Evolutionary conservation across 2,329 filamentous ascomycete species (phyloP), one percentile per base, ranked within the genome.

Genomic region (Penicillium sp.): DNA sequence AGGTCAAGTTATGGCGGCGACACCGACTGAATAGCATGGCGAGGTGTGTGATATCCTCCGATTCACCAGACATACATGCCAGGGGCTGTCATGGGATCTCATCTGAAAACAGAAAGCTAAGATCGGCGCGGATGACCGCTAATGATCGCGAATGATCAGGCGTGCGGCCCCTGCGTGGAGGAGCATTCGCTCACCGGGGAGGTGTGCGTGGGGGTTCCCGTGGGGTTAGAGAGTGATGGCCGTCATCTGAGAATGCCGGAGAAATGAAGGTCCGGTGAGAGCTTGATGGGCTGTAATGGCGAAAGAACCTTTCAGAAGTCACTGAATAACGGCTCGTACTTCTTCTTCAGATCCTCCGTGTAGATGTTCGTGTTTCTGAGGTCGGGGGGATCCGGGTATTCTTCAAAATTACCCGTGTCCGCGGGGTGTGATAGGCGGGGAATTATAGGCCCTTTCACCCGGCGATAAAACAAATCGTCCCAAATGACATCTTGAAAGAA

Each of bases 341-440:
- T 82, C 58, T 80, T 77, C 56, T 76, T 77, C 77, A 86, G 73
- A 56, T 86, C 84, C 52, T 82, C 79, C 5, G 82, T 85, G 65
- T 87, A 87, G 44, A 70, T 67, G 60, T 65, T 82, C 76, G 66
- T 78, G 67, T 61, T 79, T 69, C 64, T 76, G 71, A 46, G 74
- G 65, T 86, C 83, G 6, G 81, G 77, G 8, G 75, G 74, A 52
- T 77, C 75, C 47, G 86, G 84, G 61, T 87, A 87, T 53, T 86
- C 83, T 62, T 87, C 84, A 63, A 87, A 87, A 66, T 87, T 86
- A 21, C 82, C 75, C 34, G 83, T 81, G 61, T 87, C 85, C 7
- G 83, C 83, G 1, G 82, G 78, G 45, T 83, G 80, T 52, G 79
- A 75, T 46, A 87, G 75, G 64, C 83, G 79, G 18, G 85, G 85